Evolutionary conservation across 768 basidiomycete genomes (phyloP), one percentile per base, ranked within the genome.

Genomic region (Hebeloma cylindrosporum): DNA sequence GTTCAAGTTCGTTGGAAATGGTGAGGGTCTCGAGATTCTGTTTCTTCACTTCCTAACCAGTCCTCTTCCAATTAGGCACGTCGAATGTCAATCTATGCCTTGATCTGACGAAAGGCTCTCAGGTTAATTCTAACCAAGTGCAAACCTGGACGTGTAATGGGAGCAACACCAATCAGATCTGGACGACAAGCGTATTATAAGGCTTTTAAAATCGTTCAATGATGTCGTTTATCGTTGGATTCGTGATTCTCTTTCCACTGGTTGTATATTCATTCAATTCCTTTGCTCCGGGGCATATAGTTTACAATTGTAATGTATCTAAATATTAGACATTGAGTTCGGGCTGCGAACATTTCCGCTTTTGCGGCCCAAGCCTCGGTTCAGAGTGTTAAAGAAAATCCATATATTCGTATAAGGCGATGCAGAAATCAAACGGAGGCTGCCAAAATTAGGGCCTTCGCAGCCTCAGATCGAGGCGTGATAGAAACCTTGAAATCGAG

Each of bases 61-160:
- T 11, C 16, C 11, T 30, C 3, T 17, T 36, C 8, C 25, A 23
- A 21, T 43, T 10, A 31, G 2, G 10, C 5, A 25, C 9, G 18
- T 31, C 17, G 10, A 29, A 56, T 60, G 8, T n/a, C 43, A 43
- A 53, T 2, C 54, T 57, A 26, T 64, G 63, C 25, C 44, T 64
- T 10, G 67, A 69, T 40, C 52, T 69, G 11, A 54, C 62, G 4
- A 52, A 61, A 33, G 67, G 66, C 0, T 48, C 51, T 28, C 34
- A 57, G 32, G 51, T 55, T 3, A 66, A 67, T 43, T 32, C 53
- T 4, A 60, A 63, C 35, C 49, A 40, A 17, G 46, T 66, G 13
- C 66, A 67, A 40, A 60, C 58, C 7, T 69, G 62, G 57, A 14
- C 47, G 10, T 66, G 62, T 30, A 48, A 56, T 7, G 41, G 50